Conservation (phyloP, 768 basidiomycete genomes). For the Tylopilus intermedius region DNA sequence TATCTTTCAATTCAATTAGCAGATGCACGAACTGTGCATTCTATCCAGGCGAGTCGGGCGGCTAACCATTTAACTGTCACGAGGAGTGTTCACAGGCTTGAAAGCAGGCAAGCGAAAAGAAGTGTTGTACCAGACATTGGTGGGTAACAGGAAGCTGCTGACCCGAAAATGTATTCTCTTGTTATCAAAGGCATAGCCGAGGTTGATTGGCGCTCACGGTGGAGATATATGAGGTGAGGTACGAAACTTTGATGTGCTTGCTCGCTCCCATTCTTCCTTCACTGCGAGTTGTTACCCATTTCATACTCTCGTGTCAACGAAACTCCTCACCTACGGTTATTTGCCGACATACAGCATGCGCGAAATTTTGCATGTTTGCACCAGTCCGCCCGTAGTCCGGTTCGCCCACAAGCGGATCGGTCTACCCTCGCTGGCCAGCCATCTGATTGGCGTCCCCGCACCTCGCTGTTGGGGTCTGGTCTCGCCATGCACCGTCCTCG, state of each 20-base stretch:
- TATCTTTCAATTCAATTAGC: neutral
- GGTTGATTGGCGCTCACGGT: neutral
- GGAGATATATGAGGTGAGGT: neutral
- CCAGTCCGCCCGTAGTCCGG: neutral
- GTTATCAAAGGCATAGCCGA: neutral
- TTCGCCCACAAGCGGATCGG: neutral
- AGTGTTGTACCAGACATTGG: neutral
- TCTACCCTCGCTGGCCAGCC: too few relatives aligned
- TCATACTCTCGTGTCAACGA: neutral
- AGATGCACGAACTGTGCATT: neutral
- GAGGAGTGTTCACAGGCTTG: neutral
- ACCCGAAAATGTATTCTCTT: neutral
- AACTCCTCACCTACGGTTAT: too few relatives aligned
- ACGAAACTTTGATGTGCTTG: neutral
- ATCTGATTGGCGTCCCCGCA: too few relatives aligned
- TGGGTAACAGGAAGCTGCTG: neutral
- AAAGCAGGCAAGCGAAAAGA: conserved; percentile 6
- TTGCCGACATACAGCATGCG: neutral
- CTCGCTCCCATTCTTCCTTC: too few relatives aligned
- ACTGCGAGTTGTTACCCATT: too few relatives aligned
- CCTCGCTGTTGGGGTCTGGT: too few relatives aligned
- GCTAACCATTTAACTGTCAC: neutral
- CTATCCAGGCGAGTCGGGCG: neutral
- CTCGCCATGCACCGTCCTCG: too few relatives aligned
- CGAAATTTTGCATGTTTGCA: neutral